These are phyloP conservation scores for Termitomyces sp. DNA, from an alignment of 768 basidiomycete species.

Conservation along the genomic window DNA sequence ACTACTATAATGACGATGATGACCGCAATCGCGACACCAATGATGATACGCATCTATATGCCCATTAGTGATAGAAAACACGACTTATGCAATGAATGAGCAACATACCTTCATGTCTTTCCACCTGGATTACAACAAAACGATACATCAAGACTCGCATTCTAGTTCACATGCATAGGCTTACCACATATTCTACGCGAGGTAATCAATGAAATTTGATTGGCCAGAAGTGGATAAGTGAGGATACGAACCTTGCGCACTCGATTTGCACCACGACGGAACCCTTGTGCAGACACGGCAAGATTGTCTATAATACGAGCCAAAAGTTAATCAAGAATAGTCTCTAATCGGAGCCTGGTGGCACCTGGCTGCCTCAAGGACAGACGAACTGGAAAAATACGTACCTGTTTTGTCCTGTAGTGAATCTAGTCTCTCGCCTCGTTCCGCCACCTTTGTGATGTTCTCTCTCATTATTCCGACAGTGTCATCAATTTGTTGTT, in stretches of 20 bases:
- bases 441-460: conserved; percentile 91
- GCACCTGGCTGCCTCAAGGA: background rate
- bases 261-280: conserved; percentile 93
- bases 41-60: conserved; percentile 90
- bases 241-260: conserved; percentile 80
- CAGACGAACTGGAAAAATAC: conserved; percentile 19
- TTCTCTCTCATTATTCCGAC: conserved; percentile 98
- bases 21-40: conserved; percentile 82
- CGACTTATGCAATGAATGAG: background rate
- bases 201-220: conserved; percentile 5
- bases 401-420: conserved; percentile 97
- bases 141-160: conserved; percentile 8
- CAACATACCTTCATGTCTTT: conserved; percentile 88
- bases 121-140: conserved; percentile 54
- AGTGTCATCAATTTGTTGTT: conserved; percentile 95
- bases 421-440: conserved; percentile 90
- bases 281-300: conserved; percentile 97
- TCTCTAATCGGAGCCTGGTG: background rate
- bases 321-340: conserved; percentile 6
- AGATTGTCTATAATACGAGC: conserved; percentile 65
- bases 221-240: background rate
- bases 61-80: conserved; percentile 4
- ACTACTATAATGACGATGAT: conserved; percentile 96
- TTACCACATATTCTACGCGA: conserved; percentile 82
- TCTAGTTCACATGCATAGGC: conserved; percentile 20